Evolutionary conservation across 305 asterid genomes (phyloP).

Genomic region (Plantago coronopus): DNA sequence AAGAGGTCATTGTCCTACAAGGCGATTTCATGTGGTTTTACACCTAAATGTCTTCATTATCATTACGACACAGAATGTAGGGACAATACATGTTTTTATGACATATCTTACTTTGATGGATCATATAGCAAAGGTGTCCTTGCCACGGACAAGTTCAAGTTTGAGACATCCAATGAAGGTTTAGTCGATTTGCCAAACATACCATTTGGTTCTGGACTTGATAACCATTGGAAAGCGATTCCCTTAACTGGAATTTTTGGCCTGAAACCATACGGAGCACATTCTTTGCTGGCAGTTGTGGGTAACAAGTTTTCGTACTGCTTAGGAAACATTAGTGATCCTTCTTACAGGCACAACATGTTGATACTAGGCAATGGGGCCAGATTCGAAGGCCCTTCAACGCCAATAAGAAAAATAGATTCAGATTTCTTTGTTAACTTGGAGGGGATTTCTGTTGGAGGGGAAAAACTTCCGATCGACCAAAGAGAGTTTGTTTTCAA

Average conservation of each 20-base stretch:
- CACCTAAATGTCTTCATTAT: slow-evolving; percentile 1
- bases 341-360: slow-evolving; percentile 17
- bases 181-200: background rate
- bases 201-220: slow-evolving; percentile 16
- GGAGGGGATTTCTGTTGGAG: slow-evolving; percentile 22
- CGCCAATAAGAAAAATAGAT: background rate
- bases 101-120: background rate
- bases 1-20: slow-evolving; percentile 10
- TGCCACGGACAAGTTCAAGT: slow-evolving; percentile 21
- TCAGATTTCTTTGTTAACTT: slow-evolving; percentile 17
- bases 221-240: background rate
- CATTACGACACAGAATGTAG: slow-evolving; percentile 13
- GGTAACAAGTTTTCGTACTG: slow-evolving; percentile 26
- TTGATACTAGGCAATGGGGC: slow-evolving; percentile 28
- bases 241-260: slow-evolving; percentile 16
- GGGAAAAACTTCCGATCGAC: slow-evolving; percentile 7
- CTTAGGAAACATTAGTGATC: slow-evolving; percentile 30
- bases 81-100: slow-evolving; percentile 4
- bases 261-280: background rate
- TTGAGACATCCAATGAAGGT: slow-evolving; percentile 17
- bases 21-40: slow-evolving; percentile 14
- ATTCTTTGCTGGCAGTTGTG: slow-evolving; percentile 17
- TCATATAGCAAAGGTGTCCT: slow-evolving; percentile 1
- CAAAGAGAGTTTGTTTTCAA: slow-evolving; percentile 5
- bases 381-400: slow-evolving; percentile 19